phyloP scores from a whole-genome alignment of 148 eudicot species.

The Beta vulgaris region DNA sequence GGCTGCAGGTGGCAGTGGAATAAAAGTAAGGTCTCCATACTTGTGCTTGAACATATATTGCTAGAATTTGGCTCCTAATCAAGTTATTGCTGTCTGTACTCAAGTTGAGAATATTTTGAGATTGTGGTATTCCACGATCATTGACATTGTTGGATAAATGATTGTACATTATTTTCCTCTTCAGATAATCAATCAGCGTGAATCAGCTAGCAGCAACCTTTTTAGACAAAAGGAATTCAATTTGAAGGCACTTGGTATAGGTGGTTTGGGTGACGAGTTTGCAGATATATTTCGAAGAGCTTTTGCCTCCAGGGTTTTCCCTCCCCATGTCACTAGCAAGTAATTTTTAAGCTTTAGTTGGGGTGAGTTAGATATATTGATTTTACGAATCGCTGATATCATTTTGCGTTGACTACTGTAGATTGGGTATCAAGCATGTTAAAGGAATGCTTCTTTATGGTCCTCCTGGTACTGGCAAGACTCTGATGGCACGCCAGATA shows the following conservation, averaged over 20 bases:
- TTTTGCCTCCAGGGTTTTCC: slow-evolving; percentile 97
- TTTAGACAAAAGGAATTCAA: slow-evolving; percentile 92
- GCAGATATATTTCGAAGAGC: slow-evolving; percentile 99
- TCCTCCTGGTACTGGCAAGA: slow-evolving; percentile 99
- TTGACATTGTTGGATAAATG: slow-evolving; percentile 6
- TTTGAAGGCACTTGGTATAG: slow-evolving; percentile 84
- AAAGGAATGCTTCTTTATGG: slow-evolving; percentile 99
- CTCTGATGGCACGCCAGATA: slow-evolving; percentile 97
- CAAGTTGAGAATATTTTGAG: background rate
- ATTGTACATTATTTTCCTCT: background rate
- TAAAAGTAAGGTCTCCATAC: slow-evolving; percentile 47
- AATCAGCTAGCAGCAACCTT: slow-evolving; percentile 91
- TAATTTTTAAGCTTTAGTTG: slow-evolving; percentile 31
- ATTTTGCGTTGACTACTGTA: slow-evolving; percentile 17
- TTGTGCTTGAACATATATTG: background rate
- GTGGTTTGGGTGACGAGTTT: slow-evolving; percentile 92
- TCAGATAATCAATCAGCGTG: slow-evolving; percentile 89
- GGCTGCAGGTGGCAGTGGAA: slow-evolving; percentile 83
- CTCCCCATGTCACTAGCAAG: slow-evolving; percentile 93
- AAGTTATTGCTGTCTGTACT: slow-evolving; percentile 5
- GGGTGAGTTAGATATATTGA: background rate
- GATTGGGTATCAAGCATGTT: slow-evolving; percentile 95
- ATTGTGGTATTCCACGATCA: slow-evolving; percentile 1
- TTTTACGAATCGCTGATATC: background rate
- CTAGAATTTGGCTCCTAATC: background rate